Base-by-base conservation (phyloP, 2,329 filamentous ascomycete species). In the Alternaria brassicae region DNA sequence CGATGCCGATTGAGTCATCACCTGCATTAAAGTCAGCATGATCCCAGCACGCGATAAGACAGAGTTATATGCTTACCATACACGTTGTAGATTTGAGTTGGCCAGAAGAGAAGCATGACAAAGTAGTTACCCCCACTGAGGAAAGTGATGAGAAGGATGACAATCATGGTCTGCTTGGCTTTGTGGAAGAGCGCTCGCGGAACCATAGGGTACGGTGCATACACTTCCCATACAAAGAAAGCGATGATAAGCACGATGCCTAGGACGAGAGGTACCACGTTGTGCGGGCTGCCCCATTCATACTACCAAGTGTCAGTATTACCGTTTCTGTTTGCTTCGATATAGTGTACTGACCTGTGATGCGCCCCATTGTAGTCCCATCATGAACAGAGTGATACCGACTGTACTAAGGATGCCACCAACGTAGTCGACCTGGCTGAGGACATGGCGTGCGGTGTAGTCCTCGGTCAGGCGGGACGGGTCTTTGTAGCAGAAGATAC, bases 1-100 rank as follows among this genome's bases (percentile, higher is more conserved):
- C 89, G 53, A 90, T 84, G 21, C 81, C 82, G 17, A 88, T 74
- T 0, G 88, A 87, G 62, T 89, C 85, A 63, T 90, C 85, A 25
- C 72, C 71, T 73, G n/a, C 8, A 23, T 8, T 6, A 2, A 6
- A 58, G 25, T 65, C 19, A 67, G 37, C n/a, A 13, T 55, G 23
- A 52, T 51, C 19, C 34, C 2, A 2, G 19, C 13, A 7, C 10
- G 21, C 1, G 12, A 10, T 2, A 21, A 4, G 1, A 2, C 4
- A 6, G 6, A 13, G 7, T 4, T 27, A 49, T 45, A 9, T 10
- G 34, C 63, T 60, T 50, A 69, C 72, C 74, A 39, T 76, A 78
- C 25, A 76, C 72, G 41, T 75, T 74, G 65, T 70, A 75, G 4
- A 71, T 60, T 48, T 77, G 66, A 0, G 71, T 73, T 9, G 75